These are phyloP conservation scores for Calonectria fujianensis DNA, from an alignment of 2,329 filamentous ascomycete genomes.

Conservation along the genomic window DNA sequence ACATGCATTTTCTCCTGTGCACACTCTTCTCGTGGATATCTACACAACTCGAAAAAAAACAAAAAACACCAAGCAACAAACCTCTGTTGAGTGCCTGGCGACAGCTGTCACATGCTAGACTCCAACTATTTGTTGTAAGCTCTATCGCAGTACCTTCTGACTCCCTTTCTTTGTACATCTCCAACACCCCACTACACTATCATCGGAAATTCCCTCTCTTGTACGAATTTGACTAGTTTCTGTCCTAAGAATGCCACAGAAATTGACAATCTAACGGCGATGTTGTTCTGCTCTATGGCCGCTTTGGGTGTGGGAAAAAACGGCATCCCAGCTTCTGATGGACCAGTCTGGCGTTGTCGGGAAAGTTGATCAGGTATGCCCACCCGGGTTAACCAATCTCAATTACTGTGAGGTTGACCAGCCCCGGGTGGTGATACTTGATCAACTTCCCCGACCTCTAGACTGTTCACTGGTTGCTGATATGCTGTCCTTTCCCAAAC, in stretches of 20 bases:
- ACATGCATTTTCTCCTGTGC: background rate
- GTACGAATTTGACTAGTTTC: background rate
- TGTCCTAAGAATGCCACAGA: background rate
- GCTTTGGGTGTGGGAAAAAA: background rate
- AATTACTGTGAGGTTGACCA: background rate
- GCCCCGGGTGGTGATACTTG: background rate
- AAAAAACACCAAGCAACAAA: background rate
- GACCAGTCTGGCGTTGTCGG: background rate
- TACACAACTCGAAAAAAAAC: background rate
- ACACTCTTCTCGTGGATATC: background rate
- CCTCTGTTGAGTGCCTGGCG: background rate
- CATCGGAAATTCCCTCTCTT: background rate
- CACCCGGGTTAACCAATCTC: background rate
- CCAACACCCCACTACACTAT: background rate
- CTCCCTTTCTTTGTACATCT: background rate
- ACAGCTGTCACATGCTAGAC: background rate
- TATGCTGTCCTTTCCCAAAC: background rate
- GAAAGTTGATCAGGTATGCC: background rate
- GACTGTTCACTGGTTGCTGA: background rate
- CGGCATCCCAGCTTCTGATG: background rate
- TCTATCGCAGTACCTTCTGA: background rate
- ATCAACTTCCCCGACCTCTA: background rate
- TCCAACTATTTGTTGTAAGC: background rate
- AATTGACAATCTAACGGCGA: background rate
- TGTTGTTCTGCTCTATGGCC: background rate